A percentile compares a stretch with the other conserved stretches of the same genome.
Conservation (phyloP, 1,139 yeast genomes). For the Protomyces lactucae-debilis region DNA sequence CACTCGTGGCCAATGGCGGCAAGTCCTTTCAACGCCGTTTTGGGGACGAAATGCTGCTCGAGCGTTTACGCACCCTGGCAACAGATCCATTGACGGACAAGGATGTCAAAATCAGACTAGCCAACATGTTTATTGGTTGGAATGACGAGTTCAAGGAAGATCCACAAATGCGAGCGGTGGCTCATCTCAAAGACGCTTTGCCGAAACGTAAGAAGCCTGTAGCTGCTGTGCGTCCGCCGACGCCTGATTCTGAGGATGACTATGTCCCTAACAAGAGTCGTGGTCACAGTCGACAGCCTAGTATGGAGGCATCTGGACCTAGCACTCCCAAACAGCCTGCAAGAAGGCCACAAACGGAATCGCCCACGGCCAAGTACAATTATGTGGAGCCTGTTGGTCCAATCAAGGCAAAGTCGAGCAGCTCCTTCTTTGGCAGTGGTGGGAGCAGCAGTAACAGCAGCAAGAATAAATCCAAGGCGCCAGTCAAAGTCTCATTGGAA, state of each 20-base stretch:
- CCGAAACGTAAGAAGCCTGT: constrained; percentile 38
- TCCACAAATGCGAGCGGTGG: constrained; percentile 51
- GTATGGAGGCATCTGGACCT: constrained; percentile 2
- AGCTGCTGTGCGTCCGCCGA: constrained; percentile 28
- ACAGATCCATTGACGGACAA: constrained; percentile 45
- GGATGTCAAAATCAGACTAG: constrained; percentile 47
- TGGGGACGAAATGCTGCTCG: constrained; percentile 65
- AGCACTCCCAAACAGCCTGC: constrained; percentile 24
- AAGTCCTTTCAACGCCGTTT: constrained; percentile 42
- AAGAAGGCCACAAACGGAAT: neutral
- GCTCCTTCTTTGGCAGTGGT: constrained; percentile 3
- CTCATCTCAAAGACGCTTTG: constrained; percentile 46
- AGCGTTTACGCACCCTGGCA: constrained; percentile 56
- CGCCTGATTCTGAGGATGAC: constrained; percentile 35
- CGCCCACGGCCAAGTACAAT: constrained; percentile 14
- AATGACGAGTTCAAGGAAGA: constrained; percentile 50
- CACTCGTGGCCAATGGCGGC: constrained; percentile 74
- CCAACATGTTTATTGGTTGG: constrained; percentile 61
- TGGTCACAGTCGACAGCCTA: constrained; percentile 15
- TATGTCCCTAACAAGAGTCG: constrained; percentile 26
- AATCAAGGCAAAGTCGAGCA: constrained; percentile 19
- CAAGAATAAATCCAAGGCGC: constrained; percentile 4
- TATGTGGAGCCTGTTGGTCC: constrained; percentile 23
- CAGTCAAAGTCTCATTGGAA: constrained; percentile 15
- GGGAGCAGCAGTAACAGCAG: neutral